Evolutionary conservation across 768 basidiomycete species (phyloP), one percentile per base, ranked within the genome.

Genomic region (Multifurca ochricompacta): DNA sequence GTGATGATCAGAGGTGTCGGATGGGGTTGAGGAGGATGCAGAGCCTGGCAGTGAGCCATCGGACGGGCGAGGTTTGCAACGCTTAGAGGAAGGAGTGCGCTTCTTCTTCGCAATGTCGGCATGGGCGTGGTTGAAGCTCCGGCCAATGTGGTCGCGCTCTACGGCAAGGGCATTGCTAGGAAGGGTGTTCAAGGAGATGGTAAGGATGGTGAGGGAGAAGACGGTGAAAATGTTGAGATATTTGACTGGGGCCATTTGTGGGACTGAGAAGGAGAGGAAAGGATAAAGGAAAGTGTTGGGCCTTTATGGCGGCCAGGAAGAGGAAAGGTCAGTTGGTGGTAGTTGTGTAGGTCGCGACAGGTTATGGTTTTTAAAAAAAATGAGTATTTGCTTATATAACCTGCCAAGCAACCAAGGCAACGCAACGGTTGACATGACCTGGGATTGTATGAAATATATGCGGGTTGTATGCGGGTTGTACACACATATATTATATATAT

Each of bases 161-260:
- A 77, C 61, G 5, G 73, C 74, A 46, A 89, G 71, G 6, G 85
- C 86, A 59, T 71, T 72, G 36, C 71, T 79, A 21, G 76, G 73
- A 6, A 71, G 53, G 0, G 78, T 65, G 30, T 64, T 72, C 52
- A 77, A 73, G 6, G 80, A 75, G 60, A 73, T 71, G 43, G 77
- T 72, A 56, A 87, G 54, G 58, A 87, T 62, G 19, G 81, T 77
- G 48, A 89, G 64, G 23, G 81, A 71, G 14, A 79, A 71, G 36
- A 88, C 57, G 19, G 84, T 77, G 49, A 88, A 25, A 56, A 87
- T 67, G 63, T 76, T 77, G 64, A 85, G 63, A 44, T 85, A 64
- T 59, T 77, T 83, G 54, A 69, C 39, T 44, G 73, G 63, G 39
- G 79, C 74, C 78, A 81, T 81, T n/a, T n/a, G n/a, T n/a, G n/a